Percentiles rank a stretch among this genome's conserved stretches.
Conservation (phyloP, 108 stramenopile genomes). For the Fistulifera pelliculosa region DNA sequence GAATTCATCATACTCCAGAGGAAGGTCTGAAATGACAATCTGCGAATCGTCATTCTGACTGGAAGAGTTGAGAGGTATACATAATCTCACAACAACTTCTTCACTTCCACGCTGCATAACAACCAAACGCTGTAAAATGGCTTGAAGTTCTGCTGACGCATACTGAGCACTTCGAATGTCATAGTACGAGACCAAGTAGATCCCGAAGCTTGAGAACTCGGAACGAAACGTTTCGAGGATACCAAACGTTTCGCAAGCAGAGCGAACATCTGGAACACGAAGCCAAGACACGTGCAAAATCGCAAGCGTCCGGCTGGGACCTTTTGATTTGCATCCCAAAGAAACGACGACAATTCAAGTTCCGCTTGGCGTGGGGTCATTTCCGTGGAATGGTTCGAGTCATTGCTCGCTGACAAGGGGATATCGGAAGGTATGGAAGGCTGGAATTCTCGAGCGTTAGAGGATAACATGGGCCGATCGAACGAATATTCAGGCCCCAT, state of each 20-base stretch:
- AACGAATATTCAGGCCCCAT: no score
- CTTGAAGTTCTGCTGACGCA: conserved; percentile 64
- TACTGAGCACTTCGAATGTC: conserved; percentile 73
- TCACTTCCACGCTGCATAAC: conserved; percentile 11
- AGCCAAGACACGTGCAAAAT: conserved; percentile 48
- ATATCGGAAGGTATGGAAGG: no score
- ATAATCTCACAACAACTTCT: conserved; percentile 59
- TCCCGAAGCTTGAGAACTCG: conserved; percentile 56
- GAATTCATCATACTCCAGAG: conserved; percentile 44
- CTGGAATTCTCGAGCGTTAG: no score
- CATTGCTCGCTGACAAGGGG: neutral
- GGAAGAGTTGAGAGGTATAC: conserved; percentile 77
- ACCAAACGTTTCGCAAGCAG: conserved; percentile 76
- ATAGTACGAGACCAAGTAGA: conserved; percentile 73
- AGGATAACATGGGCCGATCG: no score
- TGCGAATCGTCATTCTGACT: conserved; percentile 70
- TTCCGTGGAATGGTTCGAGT: neutral
- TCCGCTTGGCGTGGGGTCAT: conserved; percentile 13
- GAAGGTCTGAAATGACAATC: conserved; percentile 60
- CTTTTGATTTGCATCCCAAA: conserved; percentile 34
- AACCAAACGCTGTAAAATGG: conserved; percentile 13
- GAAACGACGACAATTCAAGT: conserved; percentile 32
- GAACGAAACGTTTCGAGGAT: conserved; percentile 62
- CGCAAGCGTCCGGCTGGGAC: conserved; percentile 56
- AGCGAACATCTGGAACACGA: conserved; percentile 39